Evolutionary conservation across 2,329 filamentous ascomycete species (phyloP), one percentile per base, ranked within the genome.

Genomic region (Colletotrichum shisoi): DNA sequence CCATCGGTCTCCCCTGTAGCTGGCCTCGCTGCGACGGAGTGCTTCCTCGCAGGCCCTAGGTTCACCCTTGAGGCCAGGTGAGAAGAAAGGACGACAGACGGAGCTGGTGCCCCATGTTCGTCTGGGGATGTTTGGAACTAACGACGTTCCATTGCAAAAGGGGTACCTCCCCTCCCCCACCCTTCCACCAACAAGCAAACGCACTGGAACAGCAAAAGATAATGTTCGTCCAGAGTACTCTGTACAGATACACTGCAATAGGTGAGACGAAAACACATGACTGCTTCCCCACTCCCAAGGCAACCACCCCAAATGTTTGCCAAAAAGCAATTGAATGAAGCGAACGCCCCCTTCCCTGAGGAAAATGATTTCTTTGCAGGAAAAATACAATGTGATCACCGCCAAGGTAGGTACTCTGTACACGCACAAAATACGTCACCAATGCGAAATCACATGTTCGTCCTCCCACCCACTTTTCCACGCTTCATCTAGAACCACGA

Each of bases 111-210:
- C 45, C 39, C 62, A 48, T 65, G 46, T 39, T 48, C 42, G 45
- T 65, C 64, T 24, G 56, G 65, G 59, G 61, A 52, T 54, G 57
- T 62, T 70, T 65, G 58, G 68, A 19, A 68, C 49, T 31, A 59
- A 56, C 61, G 42, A 40, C 27, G 39, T 60, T 34, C 40, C 56
- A 45, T 45, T 40, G 40, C 40, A 21, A 56, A 60, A 64, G 52
- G 44, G 54, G 61, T 27, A 64, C 54, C 57, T 53, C 24, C 24
- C 31, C 8, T 7, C 31, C 31, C 8, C 61, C 49, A 67, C 65
- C 24, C 49, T 40, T 39, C 61, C 44, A 67, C 61, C 64, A 67
- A 67, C 61, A 63, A 67, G 63, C 53, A 34, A 45, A 40, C 31
- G 46, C 53, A 52, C 53, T 53, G 48, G 46, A 58, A 63, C 31